Percentiles rank a stretch among this genome's conserved stretches.
Conservation (phyloP, 805 yeast species). For the Deakozyma indianensis region DNA sequence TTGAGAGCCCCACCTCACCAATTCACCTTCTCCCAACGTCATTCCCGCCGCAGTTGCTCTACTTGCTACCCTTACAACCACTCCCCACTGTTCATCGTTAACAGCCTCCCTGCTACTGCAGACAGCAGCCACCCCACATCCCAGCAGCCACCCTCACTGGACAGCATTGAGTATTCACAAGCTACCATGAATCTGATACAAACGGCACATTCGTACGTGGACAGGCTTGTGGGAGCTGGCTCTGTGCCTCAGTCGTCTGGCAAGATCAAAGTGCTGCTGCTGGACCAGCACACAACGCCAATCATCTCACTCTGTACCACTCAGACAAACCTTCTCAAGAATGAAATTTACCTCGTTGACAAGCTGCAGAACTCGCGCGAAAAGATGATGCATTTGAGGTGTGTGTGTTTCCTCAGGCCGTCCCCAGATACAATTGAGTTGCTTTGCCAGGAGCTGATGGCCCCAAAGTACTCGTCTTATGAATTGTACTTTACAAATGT, state of each 20-base stretch:
- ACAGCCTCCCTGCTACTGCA: too few relatives aligned
- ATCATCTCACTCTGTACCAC: constrained; percentile 81
- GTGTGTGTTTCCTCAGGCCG: constrained; percentile 71
- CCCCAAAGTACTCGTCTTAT: constrained; percentile 71
- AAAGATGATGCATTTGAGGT: constrained; percentile 63
- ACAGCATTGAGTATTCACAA: too few relatives aligned
- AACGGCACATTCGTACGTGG: constrained; percentile 25
- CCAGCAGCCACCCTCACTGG: too few relatives aligned
- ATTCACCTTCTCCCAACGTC: too few relatives aligned
- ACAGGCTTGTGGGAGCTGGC: constrained; percentile 20
- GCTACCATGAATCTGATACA: constrained; percentile 23
- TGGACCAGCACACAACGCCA: constrained; percentile 69
- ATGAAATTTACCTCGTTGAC: constrained; percentile 78
- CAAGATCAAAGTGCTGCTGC: constrained; percentile 54
- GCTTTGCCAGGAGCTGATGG: constrained; percentile 50
- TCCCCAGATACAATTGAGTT: constrained; percentile 43
- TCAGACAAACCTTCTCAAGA: constrained; percentile 67
- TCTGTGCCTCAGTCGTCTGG: constrained; percentile 12
- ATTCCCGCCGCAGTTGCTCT: too few relatives aligned
- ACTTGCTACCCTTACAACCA: too few relatives aligned
- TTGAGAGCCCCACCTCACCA: too few relatives aligned
- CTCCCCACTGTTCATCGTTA: too few relatives aligned
- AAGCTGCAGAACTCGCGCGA: constrained; percentile 45
- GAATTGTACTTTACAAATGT: constrained; percentile 66
- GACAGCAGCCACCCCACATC: too few relatives aligned